phyloP scores from a whole-genome alignment of 2,329 filamentous ascomycete genomes.

The Dothistroma pini region DNA sequence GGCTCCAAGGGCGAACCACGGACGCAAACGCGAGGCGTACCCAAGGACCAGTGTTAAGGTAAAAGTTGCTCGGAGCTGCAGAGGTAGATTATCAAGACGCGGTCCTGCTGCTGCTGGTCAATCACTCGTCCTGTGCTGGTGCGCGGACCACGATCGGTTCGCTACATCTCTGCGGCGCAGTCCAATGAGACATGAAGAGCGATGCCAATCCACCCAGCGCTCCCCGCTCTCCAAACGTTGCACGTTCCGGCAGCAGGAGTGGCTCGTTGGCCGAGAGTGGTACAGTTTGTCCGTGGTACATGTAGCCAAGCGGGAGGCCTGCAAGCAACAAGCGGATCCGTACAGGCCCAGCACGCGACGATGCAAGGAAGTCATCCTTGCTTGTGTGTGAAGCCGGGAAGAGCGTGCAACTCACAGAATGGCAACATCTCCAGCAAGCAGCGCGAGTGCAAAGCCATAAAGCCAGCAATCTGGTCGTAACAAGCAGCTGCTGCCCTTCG shows the following conservation, averaged over 20 bases:
- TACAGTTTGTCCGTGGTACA: background rate
- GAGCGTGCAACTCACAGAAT: constrained; percentile 1
- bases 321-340: constrained; percentile 6
- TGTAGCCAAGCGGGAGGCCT: background rate
- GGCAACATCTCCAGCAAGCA: background rate
- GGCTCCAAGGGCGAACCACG: background rate
- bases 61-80: background rate
- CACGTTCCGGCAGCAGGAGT: background rate
- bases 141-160: background rate
- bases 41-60: background rate
- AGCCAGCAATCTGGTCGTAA: constrained; percentile 17
- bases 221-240: background rate
- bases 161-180: background rate
- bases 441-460: constrained; percentile 11
- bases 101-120: background rate
- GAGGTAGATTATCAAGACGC: background rate
- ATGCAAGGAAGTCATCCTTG: constrained; percentile 8
- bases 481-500: constrained; percentile 11
- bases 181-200: background rate
- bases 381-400: background rate
- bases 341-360: constrained; percentile 15
- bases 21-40: background rate
- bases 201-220: background rate
- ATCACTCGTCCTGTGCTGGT: background rate
- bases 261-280: background rate